These are phyloP conservation scores for Kazachstania sp. DNA, from an alignment of 1,139 yeast species.

Conservation along the genomic window DNA sequence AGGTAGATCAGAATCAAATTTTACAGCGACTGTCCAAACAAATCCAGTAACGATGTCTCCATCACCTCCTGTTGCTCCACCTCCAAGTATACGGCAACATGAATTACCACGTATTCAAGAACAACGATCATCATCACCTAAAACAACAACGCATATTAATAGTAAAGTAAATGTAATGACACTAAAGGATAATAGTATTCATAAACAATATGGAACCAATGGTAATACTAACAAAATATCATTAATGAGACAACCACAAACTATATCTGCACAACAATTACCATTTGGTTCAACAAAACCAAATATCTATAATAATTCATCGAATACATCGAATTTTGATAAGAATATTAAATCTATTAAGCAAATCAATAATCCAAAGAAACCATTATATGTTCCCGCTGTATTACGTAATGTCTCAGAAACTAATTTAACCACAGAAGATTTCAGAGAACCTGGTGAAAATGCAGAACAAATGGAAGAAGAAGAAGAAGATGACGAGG, in stretches of 20 bases:
- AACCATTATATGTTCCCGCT: constrained; percentile 85
- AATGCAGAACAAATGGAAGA: too few relatives aligned
- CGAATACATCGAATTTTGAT: not conserved
- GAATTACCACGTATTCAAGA: not conserved
- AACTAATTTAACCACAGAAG: constrained; percentile 35
- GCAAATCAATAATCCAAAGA: constrained; percentile 64
- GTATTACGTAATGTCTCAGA: constrained; percentile 55
- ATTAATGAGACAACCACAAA: not conserved
- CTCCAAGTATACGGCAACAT: not conserved
- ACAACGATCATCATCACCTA: not conserved
- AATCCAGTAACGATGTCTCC: not conserved
- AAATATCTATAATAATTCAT: not conserved
- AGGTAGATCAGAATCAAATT: constrained; percentile 1
- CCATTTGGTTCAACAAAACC: not conserved
- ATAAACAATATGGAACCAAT: not conserved
- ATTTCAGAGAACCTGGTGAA: constrained; percentile 6
- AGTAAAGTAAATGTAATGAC: constrained; percentile 3
- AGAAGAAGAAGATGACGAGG: not conserved
- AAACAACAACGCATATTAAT: not conserved
- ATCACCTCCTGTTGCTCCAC: not conserved
- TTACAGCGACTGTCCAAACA: not conserved
- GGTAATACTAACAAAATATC: not conserved
- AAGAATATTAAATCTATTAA: constrained; percentile 27
- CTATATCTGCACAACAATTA: not conserved
- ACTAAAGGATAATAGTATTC: constrained; percentile 3